Percentiles rank a stretch among this genome's conserved stretches.
phyloP scores from a whole-genome alignment of 495 filamentous ascomycete species.

The Mycothermus thermophilus region DNA sequence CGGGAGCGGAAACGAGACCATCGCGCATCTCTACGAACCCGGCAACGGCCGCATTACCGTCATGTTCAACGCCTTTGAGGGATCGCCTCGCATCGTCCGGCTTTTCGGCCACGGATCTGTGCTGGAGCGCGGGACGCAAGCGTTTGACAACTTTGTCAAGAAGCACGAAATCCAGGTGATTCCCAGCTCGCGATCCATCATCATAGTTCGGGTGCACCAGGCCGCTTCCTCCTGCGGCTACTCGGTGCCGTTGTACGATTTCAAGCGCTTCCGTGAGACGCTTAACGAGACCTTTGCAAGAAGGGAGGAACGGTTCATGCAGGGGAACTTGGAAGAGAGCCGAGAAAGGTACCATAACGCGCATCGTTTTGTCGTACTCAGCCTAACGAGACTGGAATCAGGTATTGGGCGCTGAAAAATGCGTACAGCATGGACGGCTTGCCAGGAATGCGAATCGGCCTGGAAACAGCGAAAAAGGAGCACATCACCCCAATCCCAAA shows the following conservation, averaged over 20 bases:
- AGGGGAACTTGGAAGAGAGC: slow-evolving; percentile 34
- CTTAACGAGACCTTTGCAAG: slow-evolving; percentile 36
- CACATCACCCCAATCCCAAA: slow-evolving; percentile 37
- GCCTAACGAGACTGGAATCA: slow-evolving; percentile 4
- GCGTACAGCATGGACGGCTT: slow-evolving; percentile 40
- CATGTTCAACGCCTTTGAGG: slow-evolving; percentile 56
- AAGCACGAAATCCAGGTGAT: slow-evolving; percentile 29
- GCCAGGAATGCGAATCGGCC: slow-evolving; percentile 33
- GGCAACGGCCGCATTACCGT: slow-evolving; percentile 56
- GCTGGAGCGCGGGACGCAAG: slow-evolving; percentile 40
- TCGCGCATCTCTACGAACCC: slow-evolving; percentile 54
- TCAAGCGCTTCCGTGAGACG: slow-evolving; percentile 31
- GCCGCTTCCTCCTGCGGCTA: slow-evolving; percentile 42
- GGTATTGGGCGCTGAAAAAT: slow-evolving; percentile 46
- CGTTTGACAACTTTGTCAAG: slow-evolving; percentile 35
- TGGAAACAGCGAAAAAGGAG: slow-evolving; percentile 26
- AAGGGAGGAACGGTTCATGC: slow-evolving; percentile 25
- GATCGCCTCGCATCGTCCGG: slow-evolving; percentile 49
- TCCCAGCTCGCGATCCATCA: slow-evolving; percentile 45
- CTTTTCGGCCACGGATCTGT: slow-evolving; percentile 56
- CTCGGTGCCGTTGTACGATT: slow-evolving; percentile 39
- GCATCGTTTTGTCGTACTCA: slow-evolving; percentile 1
- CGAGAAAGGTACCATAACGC: slow-evolving; percentile 38
- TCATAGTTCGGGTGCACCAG: slow-evolving; percentile 53
- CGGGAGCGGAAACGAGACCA: slow-evolving; percentile 58